Conservation (phyloP, 2,329 filamentous ascomycete species). For the Didymella glomerata region DNA sequence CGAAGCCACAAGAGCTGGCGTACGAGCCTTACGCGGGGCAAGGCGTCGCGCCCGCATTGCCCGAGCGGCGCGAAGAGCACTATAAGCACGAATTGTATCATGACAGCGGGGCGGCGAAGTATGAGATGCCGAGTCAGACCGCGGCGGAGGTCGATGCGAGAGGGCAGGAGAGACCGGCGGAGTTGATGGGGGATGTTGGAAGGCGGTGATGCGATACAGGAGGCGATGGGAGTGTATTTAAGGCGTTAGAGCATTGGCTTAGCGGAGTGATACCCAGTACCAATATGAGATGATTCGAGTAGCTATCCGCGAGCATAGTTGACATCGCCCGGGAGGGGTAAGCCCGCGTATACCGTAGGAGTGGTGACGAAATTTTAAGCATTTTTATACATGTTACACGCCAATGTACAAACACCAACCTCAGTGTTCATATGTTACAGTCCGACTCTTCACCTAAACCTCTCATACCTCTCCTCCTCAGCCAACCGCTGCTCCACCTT, state of each 20-base stretch:
- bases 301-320: too few species aligned
- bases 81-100: background rate
- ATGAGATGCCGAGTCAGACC: conserved; percentile 25
- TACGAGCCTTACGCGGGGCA: background rate
- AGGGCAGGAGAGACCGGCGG: conserved; percentile 1
- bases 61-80: background rate
- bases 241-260: background rate
- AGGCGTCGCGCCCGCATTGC: background rate
- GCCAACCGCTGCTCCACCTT: conserved; percentile 71
- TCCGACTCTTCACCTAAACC: conserved; percentile 53
- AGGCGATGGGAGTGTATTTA: background rate
- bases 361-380: too few species aligned
- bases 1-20: background rate
- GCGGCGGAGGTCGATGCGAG: background rate
- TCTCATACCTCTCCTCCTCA: conserved; percentile 69
- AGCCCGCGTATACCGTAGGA: too few species aligned
- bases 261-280: background rate
- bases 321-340: too few species aligned
- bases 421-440: background rate
- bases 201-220: background rate
- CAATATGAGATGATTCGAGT: too few species aligned
- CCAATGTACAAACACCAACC: background rate
- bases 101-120: conserved; percentile 21
- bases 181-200: background rate
- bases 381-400: too few species aligned